A percentile compares a stretch with the other conserved stretches of the same genome.
These are phyloP conservation scores for Auriscalpium vulgare DNA, from an alignment of 768 basidiomycete genomes.

Conservation along the genomic window DNA sequence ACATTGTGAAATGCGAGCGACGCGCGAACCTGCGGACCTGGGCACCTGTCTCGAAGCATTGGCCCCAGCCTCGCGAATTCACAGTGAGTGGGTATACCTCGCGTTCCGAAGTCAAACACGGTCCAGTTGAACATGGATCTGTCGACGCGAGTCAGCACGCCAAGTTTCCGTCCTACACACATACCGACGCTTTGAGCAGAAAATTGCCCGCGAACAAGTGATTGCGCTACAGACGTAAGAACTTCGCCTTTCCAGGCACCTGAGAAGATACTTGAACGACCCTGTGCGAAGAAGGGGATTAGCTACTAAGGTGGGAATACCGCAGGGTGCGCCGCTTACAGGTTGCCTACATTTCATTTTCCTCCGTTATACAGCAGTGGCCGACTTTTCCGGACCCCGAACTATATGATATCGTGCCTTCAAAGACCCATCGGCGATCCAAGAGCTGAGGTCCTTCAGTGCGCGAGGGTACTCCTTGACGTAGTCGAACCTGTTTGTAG, in stretches of 20 bases:
- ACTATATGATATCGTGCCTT: conserved; percentile 78
- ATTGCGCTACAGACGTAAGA: neutral
- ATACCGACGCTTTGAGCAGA: too few relatives aligned
- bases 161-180: neutral
- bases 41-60: too few relatives aligned
- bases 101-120: too few relatives aligned
- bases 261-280: conserved; percentile 49
- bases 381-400: conserved; percentile 62
- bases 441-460: conserved; percentile 44
- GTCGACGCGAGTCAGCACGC: neutral
- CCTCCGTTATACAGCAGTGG: conserved; percentile 66
- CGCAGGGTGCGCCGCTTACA: conserved; percentile 29
- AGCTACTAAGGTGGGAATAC: neutral
- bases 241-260: neutral
- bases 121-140: too few relatives aligned
- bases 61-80: too few relatives aligned
- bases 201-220: too few relatives aligned
- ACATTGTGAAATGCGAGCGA: too few relatives aligned
- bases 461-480: conserved; percentile 49
- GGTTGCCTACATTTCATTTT: conserved; percentile 77
- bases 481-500: conserved; percentile 64
- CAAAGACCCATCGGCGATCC: conserved; percentile 59
- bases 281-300: conserved; percentile 23
- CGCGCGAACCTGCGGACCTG: too few relatives aligned
- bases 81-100: too few relatives aligned